These are phyloP conservation scores for Kandelia obovata DNA, from an alignment of 345 rosid species.

Conservation along the genomic window DNA sequence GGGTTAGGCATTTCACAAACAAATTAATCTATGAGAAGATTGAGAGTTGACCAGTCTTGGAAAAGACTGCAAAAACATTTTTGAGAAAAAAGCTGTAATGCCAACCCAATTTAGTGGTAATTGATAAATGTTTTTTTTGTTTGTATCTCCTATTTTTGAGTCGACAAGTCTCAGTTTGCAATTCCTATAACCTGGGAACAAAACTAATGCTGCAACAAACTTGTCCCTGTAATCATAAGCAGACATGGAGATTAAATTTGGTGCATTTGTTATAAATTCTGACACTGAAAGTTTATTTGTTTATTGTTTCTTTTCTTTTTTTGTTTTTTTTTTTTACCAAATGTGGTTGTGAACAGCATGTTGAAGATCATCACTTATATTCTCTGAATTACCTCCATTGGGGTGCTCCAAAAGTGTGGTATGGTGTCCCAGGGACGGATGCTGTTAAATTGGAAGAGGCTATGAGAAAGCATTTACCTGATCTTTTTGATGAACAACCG, in stretches of 20 bases:
- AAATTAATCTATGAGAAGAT: background rate
- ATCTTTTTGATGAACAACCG: slow-evolving; percentile 97
- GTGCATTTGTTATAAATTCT: slow-evolving; percentile 9
- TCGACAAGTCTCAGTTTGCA: background rate
- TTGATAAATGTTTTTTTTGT: background rate
- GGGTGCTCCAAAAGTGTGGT: slow-evolving; percentile 98
- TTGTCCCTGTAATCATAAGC: background rate
- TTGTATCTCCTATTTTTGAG: background rate
- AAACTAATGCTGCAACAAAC: background rate
- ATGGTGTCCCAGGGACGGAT: slow-evolving; percentile 83
- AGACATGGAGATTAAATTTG: slow-evolving; percentile 1
- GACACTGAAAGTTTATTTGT: slow-evolving; percentile 16
- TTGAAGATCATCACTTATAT: slow-evolving; percentile 98
- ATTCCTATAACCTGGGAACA: background rate
- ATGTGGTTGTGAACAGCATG: slow-evolving; percentile 60
- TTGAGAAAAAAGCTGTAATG: too few species aligned
- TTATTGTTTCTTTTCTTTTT: slow-evolving; percentile 12
- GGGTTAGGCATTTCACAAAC: background rate
- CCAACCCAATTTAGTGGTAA: background rate
- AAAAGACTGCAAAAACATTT: background rate
- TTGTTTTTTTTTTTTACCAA: background rate
- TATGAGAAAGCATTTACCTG: slow-evolving; percentile 89
- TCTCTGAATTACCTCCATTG: slow-evolving; percentile 96
- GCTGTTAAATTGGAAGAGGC: slow-evolving; percentile 81
- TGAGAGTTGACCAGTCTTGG: background rate